Percentiles rank a stretch among this genome's conserved stretches.
Evolutionary conservation across 345 rosid genomes (phyloP).

Genomic region (Trapa incisa): DNA sequence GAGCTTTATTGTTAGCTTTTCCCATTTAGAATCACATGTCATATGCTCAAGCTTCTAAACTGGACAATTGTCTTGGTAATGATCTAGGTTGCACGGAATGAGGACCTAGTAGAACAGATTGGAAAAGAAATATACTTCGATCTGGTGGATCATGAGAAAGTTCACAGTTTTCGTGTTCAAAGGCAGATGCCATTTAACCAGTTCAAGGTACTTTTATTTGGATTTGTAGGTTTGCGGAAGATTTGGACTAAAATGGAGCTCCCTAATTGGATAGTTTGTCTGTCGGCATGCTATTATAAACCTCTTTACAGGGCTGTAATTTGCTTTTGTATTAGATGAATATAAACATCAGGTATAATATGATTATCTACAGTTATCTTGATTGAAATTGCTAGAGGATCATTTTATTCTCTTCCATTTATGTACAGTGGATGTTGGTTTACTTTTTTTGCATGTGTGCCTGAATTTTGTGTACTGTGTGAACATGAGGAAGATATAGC

Average conservation of each 20-base stretch:
- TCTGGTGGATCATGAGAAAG: constrained; percentile 60
- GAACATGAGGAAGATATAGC: background rate
- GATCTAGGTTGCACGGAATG: constrained; percentile 39
- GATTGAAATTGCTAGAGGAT: background rate
- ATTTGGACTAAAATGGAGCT: no score
- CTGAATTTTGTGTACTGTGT: background rate
- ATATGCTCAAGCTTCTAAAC: background rate
- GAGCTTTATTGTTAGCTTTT: constrained; percentile 1
- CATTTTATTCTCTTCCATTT: background rate
- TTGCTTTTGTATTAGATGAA: background rate
- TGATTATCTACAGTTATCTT: background rate
- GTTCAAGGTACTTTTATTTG: constrained; percentile 30
- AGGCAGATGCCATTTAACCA: constrained; percentile 32
- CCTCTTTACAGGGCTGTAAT: background rate
- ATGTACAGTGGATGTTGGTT: background rate
- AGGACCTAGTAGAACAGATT: constrained; percentile 39
- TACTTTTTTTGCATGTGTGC: background rate
- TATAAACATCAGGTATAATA: background rate
- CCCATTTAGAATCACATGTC: background rate
- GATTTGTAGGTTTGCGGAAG: no score
- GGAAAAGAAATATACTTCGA: constrained; percentile 52
- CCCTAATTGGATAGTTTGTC: background rate
- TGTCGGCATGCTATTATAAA: background rate
- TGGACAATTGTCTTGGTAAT: background rate
- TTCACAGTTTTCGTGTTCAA: constrained; percentile 41